phyloP scores from a whole-genome alignment of 352 stramenopile genomes.

The Phytophthora agathidicida region DNA sequence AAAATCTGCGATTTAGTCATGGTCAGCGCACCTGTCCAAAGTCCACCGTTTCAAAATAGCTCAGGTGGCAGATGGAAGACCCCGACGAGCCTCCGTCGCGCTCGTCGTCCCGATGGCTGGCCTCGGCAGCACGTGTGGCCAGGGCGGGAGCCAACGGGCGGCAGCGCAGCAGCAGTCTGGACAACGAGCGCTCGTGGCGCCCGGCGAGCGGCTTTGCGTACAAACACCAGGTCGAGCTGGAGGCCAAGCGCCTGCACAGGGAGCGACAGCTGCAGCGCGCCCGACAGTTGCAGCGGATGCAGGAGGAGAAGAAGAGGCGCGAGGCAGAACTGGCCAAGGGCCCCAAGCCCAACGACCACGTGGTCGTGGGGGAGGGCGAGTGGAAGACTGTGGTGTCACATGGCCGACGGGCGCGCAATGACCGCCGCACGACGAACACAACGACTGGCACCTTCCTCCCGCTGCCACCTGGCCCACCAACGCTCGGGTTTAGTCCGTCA shows the following conservation, averaged over 20 bases:
- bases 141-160: not conserved
- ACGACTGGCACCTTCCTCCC: slow-evolving; percentile 11
- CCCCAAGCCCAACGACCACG: slow-evolving; percentile 27
- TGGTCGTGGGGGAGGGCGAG: slow-evolving; percentile 33
- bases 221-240: slow-evolving; percentile 38
- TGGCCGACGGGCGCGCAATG: slow-evolving; percentile 25
- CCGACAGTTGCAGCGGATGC: slow-evolving; percentile 26
- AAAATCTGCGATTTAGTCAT: no score
- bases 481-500: slow-evolving; percentile 7
- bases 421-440: slow-evolving; percentile 9
- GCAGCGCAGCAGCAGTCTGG: slow-evolving; percentile 36
- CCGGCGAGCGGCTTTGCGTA: slow-evolving; percentile 44
- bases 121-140: not conserved
- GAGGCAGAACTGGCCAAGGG: slow-evolving; percentile 24
- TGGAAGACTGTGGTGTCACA: slow-evolving; percentile 49
- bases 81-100: slow-evolving; percentile 12
- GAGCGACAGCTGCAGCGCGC: slow-evolving; percentile 29
- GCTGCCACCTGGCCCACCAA: slow-evolving; percentile 2
- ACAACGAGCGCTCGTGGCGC: slow-evolving; percentile 38
- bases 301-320: slow-evolving; percentile 26
- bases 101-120: slow-evolving; percentile 17
- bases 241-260: slow-evolving; percentile 32
- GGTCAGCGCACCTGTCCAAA: no score
- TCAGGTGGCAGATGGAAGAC: slow-evolving; percentile 34
- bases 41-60: slow-evolving; percentile 30